Base-by-base conservation (phyloP, 2,329 filamentous ascomycete genomes). In the Sporothrix pallida region DNA sequence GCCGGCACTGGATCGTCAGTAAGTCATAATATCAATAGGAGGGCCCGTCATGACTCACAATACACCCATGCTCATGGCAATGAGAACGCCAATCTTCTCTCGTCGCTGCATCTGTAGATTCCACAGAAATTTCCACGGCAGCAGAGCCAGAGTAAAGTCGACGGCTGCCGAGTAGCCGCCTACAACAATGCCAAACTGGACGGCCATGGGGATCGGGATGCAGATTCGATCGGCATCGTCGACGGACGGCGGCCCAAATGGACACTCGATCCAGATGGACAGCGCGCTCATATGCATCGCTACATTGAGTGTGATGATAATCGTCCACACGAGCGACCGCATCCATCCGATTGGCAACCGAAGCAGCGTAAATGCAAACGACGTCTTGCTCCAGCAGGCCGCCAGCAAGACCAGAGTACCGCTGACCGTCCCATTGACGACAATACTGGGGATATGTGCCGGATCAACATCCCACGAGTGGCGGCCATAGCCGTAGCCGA, bases 361-460 rank as follows among this genome's bases (percentile, higher is more conserved):
- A 31, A 83, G 78, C 70, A 83, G 76, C 3, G 80, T 81, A 6
- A 82, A 72, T 7, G 79, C 81, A 72, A 83, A 82, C 0, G 81
- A 82, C 1, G 81, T 82, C 76, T 83, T 83, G 74, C 76, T 77
- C 54, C 73, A 75, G 54, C 56, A 60, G 23, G 74, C 74, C n/a
- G 70, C 75, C 62, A 75, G 54, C 44, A 75, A 44, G 1, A 73
- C 31, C 3, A 76, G 48, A 15, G 73, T 75, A 48, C 74, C 73
- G 17, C 60, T 63, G 13, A 74, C 10, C 15, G 60, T 74, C 44
- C 72, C 69, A 15, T 74, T 60, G 50, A 67, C 42, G 44, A 62
- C 54, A 62, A 76, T 72, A 2, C 20, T 44, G 50, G 56, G 56
- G 8, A 74, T 42, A 44, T 76, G 63, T 10, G 20, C 37, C 15